Evolutionary conservation across 495 filamentous ascomycete genomes (phyloP).

Genomic region (Aspergillus haitiensis): DNA sequence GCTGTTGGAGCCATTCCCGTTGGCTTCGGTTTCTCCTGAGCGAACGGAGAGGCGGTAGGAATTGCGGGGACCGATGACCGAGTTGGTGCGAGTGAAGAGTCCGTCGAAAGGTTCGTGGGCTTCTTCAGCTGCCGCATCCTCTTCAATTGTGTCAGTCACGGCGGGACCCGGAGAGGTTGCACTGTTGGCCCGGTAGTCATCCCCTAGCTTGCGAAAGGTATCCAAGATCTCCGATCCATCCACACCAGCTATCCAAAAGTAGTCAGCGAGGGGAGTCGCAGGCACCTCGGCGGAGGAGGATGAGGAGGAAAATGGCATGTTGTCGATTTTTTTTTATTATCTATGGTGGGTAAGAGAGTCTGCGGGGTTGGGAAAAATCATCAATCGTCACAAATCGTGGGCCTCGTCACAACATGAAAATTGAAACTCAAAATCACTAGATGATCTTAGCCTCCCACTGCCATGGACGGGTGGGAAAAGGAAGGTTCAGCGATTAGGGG

Average conservation of each 20-base stretch:
- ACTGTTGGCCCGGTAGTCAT: slow-evolving; percentile 51
- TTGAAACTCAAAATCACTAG: slow-evolving; percentile 16
- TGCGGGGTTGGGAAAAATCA: slow-evolving; percentile 28
- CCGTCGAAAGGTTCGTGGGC: slow-evolving; percentile 41
- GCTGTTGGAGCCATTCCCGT: slow-evolving; percentile 64
- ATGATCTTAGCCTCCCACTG: slow-evolving; percentile 19
- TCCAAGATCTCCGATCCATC: slow-evolving; percentile 62
- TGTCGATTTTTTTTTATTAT: slow-evolving; percentile 2
- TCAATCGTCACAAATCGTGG: slow-evolving; percentile 29
- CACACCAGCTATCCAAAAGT: slow-evolving; percentile 97
- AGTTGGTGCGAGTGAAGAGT: slow-evolving; percentile 51
- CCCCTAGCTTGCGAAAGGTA: slow-evolving; percentile 47
- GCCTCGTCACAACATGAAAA: slow-evolving; percentile 40
- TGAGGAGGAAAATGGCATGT: slow-evolving; percentile 33
- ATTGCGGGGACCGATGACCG: slow-evolving; percentile 61
- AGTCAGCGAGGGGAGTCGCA: slow-evolving; percentile 87
- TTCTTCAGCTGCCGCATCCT: slow-evolving; percentile 68
- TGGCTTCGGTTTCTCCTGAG: slow-evolving; percentile 55
- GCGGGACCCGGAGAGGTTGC: slow-evolving; percentile 51
- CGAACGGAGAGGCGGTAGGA: slow-evolving; percentile 67
- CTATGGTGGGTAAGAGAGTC: slow-evolving; percentile 14
- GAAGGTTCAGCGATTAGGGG: slow-evolving; percentile 25
- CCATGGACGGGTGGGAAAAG: slow-evolving; percentile 24
- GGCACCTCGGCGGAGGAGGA: slow-evolving; percentile 42
- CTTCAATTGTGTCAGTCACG: slow-evolving; percentile 77